A percentile compares a stretch with the other conserved stretches of the same genome.
Conservation (phyloP, 805 yeast species). For the Hanseniaspora singularis region DNA sequence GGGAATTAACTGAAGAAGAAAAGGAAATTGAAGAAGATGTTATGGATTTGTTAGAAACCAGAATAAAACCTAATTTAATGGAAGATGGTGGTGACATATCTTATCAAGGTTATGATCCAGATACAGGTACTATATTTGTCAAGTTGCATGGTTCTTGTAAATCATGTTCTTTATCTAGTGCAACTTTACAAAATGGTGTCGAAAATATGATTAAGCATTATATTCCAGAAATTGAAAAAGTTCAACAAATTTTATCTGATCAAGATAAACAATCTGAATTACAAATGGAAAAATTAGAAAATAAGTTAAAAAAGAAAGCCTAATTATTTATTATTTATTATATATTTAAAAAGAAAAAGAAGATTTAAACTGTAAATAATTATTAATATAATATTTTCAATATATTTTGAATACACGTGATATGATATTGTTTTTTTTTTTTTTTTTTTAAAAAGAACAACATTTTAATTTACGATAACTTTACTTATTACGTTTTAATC, state of each 20-base stretch:
- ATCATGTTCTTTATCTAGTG: conserved; percentile 79
- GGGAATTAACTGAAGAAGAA: conserved; percentile 44
- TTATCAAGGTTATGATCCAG: conserved; percentile 73
- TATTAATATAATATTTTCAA: no score
- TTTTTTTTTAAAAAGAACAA: no score
- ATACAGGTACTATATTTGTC: conserved; percentile 75
- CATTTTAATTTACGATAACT: no score
- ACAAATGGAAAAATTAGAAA: conserved; percentile 77
- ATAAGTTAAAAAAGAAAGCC: conserved; percentile 36
- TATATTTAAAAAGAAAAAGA: conserved; percentile 10
- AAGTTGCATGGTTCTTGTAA: conserved; percentile 94
- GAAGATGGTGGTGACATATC: conserved; percentile 98
- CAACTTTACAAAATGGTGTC: conserved; percentile 87
- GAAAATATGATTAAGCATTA: conserved; percentile 96
- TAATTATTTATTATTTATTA: no score
- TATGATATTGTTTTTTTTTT: no score
- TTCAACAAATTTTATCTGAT: conserved; percentile 76
- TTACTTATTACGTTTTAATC: no score
- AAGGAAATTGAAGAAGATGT: conserved; percentile 78
- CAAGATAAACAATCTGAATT: conserved; percentile 61
- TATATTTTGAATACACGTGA: no score
- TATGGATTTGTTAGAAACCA: conserved; percentile 81
- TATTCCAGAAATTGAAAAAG: conserved; percentile 86
- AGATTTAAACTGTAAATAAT: no score
- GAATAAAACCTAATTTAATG: conserved; percentile 94